Base-by-base conservation (phyloP, 176 grass and related monocot genomes). In the Ensete ventricosum region DNA sequence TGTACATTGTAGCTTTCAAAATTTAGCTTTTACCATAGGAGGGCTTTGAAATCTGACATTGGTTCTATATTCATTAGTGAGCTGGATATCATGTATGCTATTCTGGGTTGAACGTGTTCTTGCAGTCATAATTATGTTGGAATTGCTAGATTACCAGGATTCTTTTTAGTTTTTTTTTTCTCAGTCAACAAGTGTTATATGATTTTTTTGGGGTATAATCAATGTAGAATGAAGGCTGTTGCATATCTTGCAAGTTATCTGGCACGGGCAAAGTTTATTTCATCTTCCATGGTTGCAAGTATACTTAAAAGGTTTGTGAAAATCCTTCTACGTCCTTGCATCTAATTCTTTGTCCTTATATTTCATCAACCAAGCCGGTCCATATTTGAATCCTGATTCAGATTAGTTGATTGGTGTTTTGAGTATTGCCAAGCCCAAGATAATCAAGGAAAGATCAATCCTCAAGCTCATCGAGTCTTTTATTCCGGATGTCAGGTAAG, bases 171-270 rank as follows among this genome's bases (percentile, higher is more conserved):
- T 74, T 19, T 43, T 34, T 26, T n/a, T 64, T 14, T 11, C n/a
- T 52, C 52, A 23, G 52, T 50, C 3, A 22, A 65, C 34, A 11
- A 20, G 21, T 52, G 10, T 0, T 16, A 62, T 22, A 26, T 54
- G 50, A 77, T 9, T 8, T 53, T 64, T 52, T 53, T 52, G 2
- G 17, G 17, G 9, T 53, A 9, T 8, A 43, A 6, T 54, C 21
- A 67, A 11, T 78, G 60, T 82, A 98, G 95, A 81, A 94, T 98
- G 88, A 91, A 88, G 85, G 90, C 90, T 70, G 83, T 98, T 94
- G 90, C 95, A 74, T 98, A 98, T 80, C 75, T 98, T 74, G 90
- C 85, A 78, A 98, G 95, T 83, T 98, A 91, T 82, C 81, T 98
- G 59, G 84, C 95, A 52, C 82, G 95, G 16, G 95, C 95, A 34